A percentile compares a stretch with the other conserved stretches of the same genome.
phyloP scores from a whole-genome alignment of 805 yeast species.

The Wickerhamiella brachini region DNA sequence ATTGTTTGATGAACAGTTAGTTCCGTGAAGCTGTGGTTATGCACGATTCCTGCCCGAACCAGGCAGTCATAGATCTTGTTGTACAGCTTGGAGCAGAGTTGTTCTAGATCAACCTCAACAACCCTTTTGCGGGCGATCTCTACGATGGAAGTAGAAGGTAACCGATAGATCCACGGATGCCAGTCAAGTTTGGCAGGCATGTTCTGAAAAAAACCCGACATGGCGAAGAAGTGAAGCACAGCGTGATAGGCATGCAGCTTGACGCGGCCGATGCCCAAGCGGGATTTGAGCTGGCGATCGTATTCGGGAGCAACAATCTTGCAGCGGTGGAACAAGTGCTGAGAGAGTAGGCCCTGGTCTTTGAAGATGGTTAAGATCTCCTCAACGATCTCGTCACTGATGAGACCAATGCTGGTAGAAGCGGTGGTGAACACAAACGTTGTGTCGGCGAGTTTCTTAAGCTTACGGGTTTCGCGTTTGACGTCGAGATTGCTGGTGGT shows the following conservation, averaged over 20 bases:
- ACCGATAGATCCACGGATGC: neutral
- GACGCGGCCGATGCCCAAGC: neutral
- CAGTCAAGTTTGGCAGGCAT: neutral
- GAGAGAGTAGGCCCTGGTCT: neutral
- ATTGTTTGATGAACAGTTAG: neutral
- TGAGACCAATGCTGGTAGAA: neutral
- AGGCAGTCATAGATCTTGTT: neutral
- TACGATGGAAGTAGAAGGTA: neutral
- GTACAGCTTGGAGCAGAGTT: neutral
- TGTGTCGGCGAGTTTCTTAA: neutral
- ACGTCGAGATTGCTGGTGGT: neutral
- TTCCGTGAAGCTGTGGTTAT: neutral
- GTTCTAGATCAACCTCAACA: neutral
- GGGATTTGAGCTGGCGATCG: neutral
- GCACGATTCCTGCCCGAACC: neutral
- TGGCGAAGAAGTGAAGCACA: neutral
- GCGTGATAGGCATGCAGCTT: neutral
- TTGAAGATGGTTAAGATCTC: neutral
- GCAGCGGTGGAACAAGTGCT: neutral
- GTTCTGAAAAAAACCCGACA: neutral
- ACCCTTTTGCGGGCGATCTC: neutral
- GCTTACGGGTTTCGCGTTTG: neutral
- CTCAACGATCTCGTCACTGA: neutral
- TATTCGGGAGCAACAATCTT: neutral
- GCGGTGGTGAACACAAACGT: neutral